These are phyloP conservation scores for Scedosporium boydii DNA, from an alignment of 2,329 filamentous ascomycete genomes.

Conservation along the genomic window DNA sequence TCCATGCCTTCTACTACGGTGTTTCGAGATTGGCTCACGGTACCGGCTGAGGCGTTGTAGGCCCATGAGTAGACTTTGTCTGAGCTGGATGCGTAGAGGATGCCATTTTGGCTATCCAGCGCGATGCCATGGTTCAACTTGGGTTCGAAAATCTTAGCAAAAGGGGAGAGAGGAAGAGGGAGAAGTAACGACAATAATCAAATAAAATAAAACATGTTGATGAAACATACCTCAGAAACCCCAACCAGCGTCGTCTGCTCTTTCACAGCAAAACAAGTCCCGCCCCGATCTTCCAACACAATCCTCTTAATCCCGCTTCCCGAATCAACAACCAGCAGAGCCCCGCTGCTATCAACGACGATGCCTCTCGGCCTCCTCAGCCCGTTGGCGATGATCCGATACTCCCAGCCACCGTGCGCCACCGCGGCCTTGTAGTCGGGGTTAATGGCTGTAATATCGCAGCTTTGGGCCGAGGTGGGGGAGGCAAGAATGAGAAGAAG, in stretches of 20 bases:
- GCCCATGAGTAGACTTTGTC: constrained; percentile 47
- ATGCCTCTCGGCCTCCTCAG: constrained; percentile 33
- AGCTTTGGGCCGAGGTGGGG: neutral
- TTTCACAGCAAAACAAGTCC: constrained; percentile 28
- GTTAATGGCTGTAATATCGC: neutral
- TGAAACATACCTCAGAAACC: constrained; percentile 23
- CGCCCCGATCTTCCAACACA: constrained; percentile 28
- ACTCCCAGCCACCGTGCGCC: constrained; percentile 32
- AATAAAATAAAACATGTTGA: neutral
- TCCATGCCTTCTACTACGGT: constrained; percentile 49
- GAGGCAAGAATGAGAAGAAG: neutral
- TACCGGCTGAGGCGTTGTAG: constrained; percentile 43
- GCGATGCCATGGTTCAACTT: constrained; percentile 42
- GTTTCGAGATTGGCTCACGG: constrained; percentile 26
- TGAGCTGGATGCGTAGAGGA: constrained; percentile 39
- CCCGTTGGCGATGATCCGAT: constrained; percentile 30
- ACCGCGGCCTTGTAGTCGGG: constrained; percentile 22
- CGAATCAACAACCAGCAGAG: constrained; percentile 34
- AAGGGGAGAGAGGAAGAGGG: too few relatives aligned
- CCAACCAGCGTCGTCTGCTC: constrained; percentile 25
- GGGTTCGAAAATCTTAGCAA: neutral
- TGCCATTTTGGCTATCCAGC: constrained; percentile 33
- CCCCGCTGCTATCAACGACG: constrained; percentile 33
- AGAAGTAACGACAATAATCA: too few relatives aligned
- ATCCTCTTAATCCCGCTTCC: constrained; percentile 32